These are phyloP conservation scores for Chlorella sp. DNA, from an alignment of 139 green algal species.

Conservation along the genomic window DNA sequence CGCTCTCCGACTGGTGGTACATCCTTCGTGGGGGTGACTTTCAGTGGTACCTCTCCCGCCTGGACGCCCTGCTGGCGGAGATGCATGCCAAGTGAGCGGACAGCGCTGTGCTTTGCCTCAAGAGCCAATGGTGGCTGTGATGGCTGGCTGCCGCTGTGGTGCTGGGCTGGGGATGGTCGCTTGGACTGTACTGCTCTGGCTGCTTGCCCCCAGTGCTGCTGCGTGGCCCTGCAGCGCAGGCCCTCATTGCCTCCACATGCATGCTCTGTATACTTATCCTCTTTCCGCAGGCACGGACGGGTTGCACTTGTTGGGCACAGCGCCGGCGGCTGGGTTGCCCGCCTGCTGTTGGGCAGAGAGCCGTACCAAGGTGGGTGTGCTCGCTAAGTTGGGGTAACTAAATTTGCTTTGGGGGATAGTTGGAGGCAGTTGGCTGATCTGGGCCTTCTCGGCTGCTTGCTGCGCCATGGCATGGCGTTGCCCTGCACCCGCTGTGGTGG, in stretches of 20 bases:
- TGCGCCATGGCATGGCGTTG: too few species aligned
- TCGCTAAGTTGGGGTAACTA: too few species aligned
- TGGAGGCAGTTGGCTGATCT: too few species aligned
- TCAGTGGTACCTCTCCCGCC: conserved; percentile 20
- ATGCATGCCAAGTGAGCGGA: conserved; percentile 2
- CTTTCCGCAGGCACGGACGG: conserved; percentile 8
- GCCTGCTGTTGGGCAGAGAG: conserved; percentile 45
- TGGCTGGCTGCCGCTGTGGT: too few species aligned
- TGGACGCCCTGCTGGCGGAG: conserved; percentile 15
- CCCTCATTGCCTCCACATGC: too few species aligned
- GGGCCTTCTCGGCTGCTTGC: too few species aligned
- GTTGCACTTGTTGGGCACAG: conserved; percentile 56
- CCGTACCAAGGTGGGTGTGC: conserved; percentile 40
- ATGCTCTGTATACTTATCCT: not conserved
- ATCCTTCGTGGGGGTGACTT: conserved; percentile 8
- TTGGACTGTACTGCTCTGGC: not conserved
- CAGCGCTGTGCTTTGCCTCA: too few species aligned
- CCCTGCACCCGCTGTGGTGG: not conserved
- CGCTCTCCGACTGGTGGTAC: conserved; percentile 11
- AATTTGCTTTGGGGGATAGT: too few species aligned
- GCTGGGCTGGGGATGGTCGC: too few species aligned
- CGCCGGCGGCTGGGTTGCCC: conserved; percentile 57
- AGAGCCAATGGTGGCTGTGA: too few species aligned
- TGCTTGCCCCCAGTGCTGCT: not conserved
- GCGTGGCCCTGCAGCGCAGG: not conserved